Evolutionary conservation across 208 protist genomes (phyloP).

Genomic region (Crithidia expoeki): DNA sequence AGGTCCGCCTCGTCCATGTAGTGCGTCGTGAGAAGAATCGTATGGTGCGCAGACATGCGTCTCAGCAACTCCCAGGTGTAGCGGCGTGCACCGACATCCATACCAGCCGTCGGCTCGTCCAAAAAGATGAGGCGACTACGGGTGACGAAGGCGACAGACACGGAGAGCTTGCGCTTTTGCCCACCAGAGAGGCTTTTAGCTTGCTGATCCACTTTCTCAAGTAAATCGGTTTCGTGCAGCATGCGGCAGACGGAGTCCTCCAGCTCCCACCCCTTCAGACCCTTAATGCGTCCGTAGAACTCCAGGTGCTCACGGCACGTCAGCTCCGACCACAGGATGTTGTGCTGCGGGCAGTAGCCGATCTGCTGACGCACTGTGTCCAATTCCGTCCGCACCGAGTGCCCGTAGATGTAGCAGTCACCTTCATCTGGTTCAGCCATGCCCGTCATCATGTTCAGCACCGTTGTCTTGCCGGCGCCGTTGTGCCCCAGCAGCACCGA

Average conservation of each 20-base stretch:
- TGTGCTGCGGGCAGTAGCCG: conserved; percentile 94
- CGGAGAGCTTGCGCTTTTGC: conserved; percentile 87
- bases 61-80: conserved; percentile 83
- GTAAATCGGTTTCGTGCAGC: conserved; percentile 54
- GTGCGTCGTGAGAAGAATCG: conserved; percentile 88
- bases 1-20: conserved; percentile 98
- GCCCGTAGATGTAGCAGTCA: conserved; percentile 74
- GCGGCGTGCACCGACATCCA: conserved; percentile 82
- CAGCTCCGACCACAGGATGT: conserved; percentile 92
- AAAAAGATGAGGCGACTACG: conserved; percentile 77
- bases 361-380: conserved; percentile 64
- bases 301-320: conserved; percentile 90
- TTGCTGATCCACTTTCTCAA: conserved; percentile 40
- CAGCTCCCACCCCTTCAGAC: conserved; percentile 36
- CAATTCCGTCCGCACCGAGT: conserved; percentile 62
- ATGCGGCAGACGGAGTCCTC: conserved; percentile 39
- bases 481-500: conserved; percentile 83
- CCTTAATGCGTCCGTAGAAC: conserved; percentile 91
- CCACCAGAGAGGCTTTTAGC: conserved; percentile 68
- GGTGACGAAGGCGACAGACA: conserved; percentile 86
- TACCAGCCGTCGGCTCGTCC: conserved; percentile 90
- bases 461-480: conserved; percentile 84
- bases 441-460: conserved; percentile 83
- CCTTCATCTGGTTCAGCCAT: conserved; percentile 67
- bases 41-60: conserved; percentile 45